A percentile compares a stretch with the other conserved stretches of the same genome.
Conservation (phyloP, 129 eudicot species). For the Saussurea involucrata region DNA sequence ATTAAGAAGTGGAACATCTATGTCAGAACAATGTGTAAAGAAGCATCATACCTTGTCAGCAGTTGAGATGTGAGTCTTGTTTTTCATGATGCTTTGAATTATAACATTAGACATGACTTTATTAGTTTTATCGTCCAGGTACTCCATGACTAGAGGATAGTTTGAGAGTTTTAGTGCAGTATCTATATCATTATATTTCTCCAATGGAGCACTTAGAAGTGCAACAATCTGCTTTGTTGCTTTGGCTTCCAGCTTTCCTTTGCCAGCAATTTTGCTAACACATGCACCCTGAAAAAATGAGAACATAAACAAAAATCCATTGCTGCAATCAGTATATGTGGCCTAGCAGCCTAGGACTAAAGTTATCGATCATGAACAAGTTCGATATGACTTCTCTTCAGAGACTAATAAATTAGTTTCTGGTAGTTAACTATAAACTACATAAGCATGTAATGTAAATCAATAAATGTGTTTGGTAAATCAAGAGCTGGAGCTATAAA, state of each 20-base stretch:
- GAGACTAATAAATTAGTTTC: conserved; percentile 1
- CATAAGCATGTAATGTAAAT: not conserved
- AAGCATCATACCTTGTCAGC: conserved; percentile 68
- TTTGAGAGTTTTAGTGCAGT: conserved; percentile 89
- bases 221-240: conserved; percentile 93
- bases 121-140: conserved; percentile 71
- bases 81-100: conserved; percentile 81
- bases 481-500: not conserved
- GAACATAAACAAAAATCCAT: conserved; percentile 6
- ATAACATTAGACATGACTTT: conserved; percentile 91
- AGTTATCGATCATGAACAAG: not conserved
- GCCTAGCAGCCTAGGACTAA: not conserved
- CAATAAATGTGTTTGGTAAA: conserved; percentile 2
- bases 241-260: conserved; percentile 78
- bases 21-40: conserved; percentile 1
- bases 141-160: conserved; percentile 88
- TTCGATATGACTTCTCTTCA: not conserved
- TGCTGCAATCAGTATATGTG: conserved; percentile 2
- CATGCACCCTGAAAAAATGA: conserved; percentile 76
- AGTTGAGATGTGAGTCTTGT: conserved; percentile 73
- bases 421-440: not conserved
- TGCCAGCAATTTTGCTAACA: conserved; percentile 72
- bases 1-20: conserved; percentile 10
- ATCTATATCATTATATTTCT: conserved; percentile 86
- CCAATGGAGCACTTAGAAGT: conserved; percentile 96